Evolutionary conservation across 305 asterid species (phyloP).

Genomic region (Vinca major): DNA sequence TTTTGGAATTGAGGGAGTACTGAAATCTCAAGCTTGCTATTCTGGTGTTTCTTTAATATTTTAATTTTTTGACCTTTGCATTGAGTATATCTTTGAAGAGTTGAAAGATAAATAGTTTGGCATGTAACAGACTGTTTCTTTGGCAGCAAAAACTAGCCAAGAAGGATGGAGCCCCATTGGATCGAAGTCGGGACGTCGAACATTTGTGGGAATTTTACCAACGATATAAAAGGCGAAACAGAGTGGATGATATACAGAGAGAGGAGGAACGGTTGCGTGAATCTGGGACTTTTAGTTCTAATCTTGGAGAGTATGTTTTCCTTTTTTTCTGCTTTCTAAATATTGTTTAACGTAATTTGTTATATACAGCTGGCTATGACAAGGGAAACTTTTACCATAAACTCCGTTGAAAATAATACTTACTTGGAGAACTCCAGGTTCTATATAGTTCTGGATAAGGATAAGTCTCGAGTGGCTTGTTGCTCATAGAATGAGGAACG

Average conservation of each 20-base stretch:
- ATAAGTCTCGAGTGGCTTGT: neutral
- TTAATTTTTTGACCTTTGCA: neutral
- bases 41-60: neutral
- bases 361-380: slow-evolving; percentile 12
- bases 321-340: slow-evolving; percentile 5
- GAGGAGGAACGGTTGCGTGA: slow-evolving; percentile 91
- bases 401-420: too few relatives aligned
- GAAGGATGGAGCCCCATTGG: slow-evolving; percentile 69
- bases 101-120: neutral
- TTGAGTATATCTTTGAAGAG: neutral
- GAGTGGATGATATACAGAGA: slow-evolving; percentile 78
- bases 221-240: slow-evolving; percentile 72
- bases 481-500: neutral
- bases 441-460: neutral
- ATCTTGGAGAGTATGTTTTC: slow-evolving; percentile 62
- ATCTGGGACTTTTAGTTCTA: slow-evolving; percentile 64
- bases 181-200: slow-evolving; percentile 80
- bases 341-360: slow-evolving; percentile 2
- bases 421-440: neutral
- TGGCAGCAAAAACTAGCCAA: slow-evolving; percentile 92
- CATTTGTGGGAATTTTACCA: slow-evolving; percentile 83
- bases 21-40: neutral
- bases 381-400: neutral
- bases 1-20: too few relatives aligned
- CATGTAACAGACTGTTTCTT: neutral